Evolutionary conservation across 2,329 filamentous ascomycete genomes (phyloP).

Genomic region (Fusarium decemcellulare): DNA sequence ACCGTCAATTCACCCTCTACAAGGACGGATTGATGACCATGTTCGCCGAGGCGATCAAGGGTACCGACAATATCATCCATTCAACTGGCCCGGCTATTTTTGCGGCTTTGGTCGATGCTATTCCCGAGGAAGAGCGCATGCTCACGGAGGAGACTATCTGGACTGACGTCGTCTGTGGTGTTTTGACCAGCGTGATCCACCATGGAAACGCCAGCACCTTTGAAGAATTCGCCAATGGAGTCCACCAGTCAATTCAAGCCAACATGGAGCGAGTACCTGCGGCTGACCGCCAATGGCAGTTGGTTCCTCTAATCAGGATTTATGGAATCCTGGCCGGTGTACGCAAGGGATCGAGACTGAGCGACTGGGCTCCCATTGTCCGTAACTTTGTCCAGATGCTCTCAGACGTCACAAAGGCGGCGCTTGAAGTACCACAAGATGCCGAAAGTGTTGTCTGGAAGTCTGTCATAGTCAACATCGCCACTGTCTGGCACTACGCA

Average conservation of each 20-base stretch:
- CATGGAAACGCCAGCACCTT: constrained; percentile 84
- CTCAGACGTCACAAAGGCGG: constrained; percentile 59
- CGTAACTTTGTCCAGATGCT: constrained; percentile 68
- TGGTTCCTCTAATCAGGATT: constrained; percentile 68
- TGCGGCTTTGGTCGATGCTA: constrained; percentile 63
- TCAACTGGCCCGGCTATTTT: constrained; percentile 71
- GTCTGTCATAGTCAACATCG: constrained; percentile 67
- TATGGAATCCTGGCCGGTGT: constrained; percentile 82
- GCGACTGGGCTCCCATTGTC: constrained; percentile 78
- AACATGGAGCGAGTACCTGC: constrained; percentile 51
- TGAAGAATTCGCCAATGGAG: constrained; percentile 72
- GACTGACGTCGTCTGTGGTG: constrained; percentile 79
- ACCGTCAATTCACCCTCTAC: constrained; percentile 77
- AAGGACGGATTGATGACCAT: constrained; percentile 92
- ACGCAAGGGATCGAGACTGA: constrained; percentile 83
- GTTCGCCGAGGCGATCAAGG: constrained; percentile 85
- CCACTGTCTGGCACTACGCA: constrained; percentile 81
- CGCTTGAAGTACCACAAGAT: constrained; percentile 52
- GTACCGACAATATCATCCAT: constrained; percentile 71
- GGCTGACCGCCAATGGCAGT: constrained; percentile 49
- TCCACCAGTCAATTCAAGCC: constrained; percentile 66
- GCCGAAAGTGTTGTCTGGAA: constrained; percentile 67
- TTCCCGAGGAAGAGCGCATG: constrained; percentile 65
- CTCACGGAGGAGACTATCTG: constrained; percentile 65
- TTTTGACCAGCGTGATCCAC: constrained; percentile 86